Base-by-base conservation (phyloP, 2,329 filamentous ascomycete species). In the Penicillium nordicum region DNA sequence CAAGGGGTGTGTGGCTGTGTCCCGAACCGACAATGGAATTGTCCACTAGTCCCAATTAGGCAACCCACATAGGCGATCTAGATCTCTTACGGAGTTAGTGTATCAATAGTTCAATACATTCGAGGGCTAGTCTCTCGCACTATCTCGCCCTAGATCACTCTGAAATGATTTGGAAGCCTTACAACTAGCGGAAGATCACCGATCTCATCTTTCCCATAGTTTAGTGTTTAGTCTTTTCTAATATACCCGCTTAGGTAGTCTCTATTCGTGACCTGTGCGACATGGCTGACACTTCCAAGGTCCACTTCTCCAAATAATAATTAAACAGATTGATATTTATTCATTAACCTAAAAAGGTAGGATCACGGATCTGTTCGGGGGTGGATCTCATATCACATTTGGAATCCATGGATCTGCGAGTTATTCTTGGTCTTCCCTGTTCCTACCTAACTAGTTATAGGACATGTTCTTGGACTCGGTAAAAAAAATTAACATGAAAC, bases 151-250 rank as follows among this genome's bases (percentile, higher is more conserved):
- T 47, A 23, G 34, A 57, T 59, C 37, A 21, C 30, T 18, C 21
- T 34, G 30, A 45, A 34, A 58, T 60, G 55, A 64, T 62, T 64
- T 64, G 59, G 59, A 62, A 63, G 53, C 23, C 38, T 25, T 44
- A n/a, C 7, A 16, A 37, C 36, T 54, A 54, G 36, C 34, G 36
- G 52, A 40, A 50, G 45, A 54, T 54, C 45, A 49, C 16, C 30
- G 37, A 49, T 49, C 51, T 42, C 29, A n/a, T 41, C 12, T 23
- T 30, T 40, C 8, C 34, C 14, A 25, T 29, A 34, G 2, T 3
- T 44, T 51, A n/a, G 48, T 41, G 8, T 40, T 32, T 36, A 10
- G 1, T 44, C 25, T n/a, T 43, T 6, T 18, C 3, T n/a, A 43
- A 11, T 7, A 21, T 34, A 9, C 25, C 42, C 36, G 29, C 27